These are phyloP conservation scores for Pugionium dolabratum DNA, from an alignment of 345 rosid genomes.

Conservation along the genomic window DNA sequence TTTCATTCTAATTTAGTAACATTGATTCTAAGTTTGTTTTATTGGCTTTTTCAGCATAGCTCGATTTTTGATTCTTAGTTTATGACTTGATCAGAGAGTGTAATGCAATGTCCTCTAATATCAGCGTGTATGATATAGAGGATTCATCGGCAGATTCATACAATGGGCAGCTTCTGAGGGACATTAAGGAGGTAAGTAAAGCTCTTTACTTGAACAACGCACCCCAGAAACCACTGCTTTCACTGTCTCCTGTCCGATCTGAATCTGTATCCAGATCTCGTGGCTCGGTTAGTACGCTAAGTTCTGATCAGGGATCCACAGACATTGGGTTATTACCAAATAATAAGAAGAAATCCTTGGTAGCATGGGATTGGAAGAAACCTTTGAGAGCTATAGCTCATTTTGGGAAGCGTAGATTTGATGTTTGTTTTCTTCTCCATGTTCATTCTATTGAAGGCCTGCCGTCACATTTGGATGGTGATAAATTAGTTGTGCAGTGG, in stretches of 20 bases:
- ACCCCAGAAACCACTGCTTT: slow-evolving; percentile 46
- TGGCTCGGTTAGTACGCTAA: slow-evolving; percentile 38
- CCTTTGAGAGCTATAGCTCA: slow-evolving; percentile 74
- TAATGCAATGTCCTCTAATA: slow-evolving; percentile 36
- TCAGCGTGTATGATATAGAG: background rate
- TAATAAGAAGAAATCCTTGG: slow-evolving; percentile 53
- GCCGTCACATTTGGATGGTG: slow-evolving; percentile 50
- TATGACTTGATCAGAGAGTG: slow-evolving; percentile 27
- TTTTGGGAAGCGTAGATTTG: slow-evolving; percentile 54
- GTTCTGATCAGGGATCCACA: slow-evolving; percentile 22
- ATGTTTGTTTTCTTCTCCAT: slow-evolving; percentile 67
- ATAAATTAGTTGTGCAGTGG: slow-evolving; percentile 62
- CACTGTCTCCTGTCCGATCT: slow-evolving; percentile 46
- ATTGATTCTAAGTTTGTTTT: slow-evolving; percentile 3
- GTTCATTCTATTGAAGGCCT: slow-evolving; percentile 80
- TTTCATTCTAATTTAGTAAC: slow-evolving; percentile 6
- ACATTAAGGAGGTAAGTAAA: slow-evolving; percentile 74
- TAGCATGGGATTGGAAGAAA: slow-evolving; percentile 77
- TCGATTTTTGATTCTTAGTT: background rate
- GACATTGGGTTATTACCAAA: slow-evolving; percentile 26
- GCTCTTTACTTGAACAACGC: slow-evolving; percentile 59
- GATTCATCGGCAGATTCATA: too few relatives aligned
- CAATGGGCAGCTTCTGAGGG: slow-evolving; percentile 57
- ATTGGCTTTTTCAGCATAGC: slow-evolving; percentile 20
- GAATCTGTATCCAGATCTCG: slow-evolving; percentile 48